Conservation (phyloP, 306 rosid species). For the Casuarina glauca region DNA sequence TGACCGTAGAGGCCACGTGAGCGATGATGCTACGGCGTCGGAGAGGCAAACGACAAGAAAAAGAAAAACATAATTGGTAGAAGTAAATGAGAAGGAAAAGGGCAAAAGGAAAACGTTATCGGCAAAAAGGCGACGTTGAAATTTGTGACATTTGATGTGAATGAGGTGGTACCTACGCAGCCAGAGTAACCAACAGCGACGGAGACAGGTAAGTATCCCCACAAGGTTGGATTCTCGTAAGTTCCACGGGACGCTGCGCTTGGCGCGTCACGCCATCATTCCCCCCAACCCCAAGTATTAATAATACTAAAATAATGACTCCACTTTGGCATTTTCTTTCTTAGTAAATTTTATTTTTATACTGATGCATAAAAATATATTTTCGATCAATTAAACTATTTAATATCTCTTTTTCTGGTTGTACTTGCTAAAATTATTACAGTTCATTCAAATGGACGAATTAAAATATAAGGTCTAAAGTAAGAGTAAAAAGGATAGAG, state of each 20-base stretch:
- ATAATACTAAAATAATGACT: too few species aligned
- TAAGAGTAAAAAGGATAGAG: too few species aligned
- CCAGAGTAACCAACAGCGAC: background rate
- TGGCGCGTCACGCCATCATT: background rate
- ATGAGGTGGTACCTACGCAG: background rate
- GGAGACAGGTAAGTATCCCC: background rate
- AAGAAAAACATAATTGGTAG: background rate
- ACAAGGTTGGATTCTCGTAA: background rate
- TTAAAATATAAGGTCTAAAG: too few species aligned
- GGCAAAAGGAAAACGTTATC: background rate
- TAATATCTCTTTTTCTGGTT: too few species aligned
- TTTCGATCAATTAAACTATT: too few species aligned
- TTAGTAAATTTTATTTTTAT: too few species aligned
- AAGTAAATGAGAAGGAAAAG: background rate
- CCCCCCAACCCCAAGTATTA: too few species aligned
- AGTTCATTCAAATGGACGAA: too few species aligned
- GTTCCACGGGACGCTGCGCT: background rate
- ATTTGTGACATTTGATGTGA: background rate
- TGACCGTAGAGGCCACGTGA: slow-evolving; percentile 16
- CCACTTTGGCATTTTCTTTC: too few species aligned
- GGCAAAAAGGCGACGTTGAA: background rate
- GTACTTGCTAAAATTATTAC: too few species aligned
- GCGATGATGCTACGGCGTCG: slow-evolving; percentile 9
- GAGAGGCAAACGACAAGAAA: background rate
- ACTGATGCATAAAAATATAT: too few species aligned